Conservation (phyloP, 306 rosid species). For the Phaseolus lunatus region DNA sequence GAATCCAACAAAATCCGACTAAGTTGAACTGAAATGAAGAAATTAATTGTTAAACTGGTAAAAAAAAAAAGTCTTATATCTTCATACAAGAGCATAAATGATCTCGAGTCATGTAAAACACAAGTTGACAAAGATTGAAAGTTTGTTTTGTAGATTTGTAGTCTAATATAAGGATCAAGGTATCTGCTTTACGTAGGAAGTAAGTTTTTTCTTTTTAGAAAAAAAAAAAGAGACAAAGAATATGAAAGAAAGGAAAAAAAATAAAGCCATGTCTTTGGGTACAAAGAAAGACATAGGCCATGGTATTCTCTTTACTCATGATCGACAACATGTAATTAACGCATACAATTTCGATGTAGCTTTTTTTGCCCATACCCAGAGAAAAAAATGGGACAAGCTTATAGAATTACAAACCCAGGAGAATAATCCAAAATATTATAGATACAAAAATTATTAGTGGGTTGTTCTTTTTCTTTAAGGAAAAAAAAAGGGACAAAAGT, state of each 20-base stretch:
- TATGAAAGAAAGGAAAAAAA: background rate
- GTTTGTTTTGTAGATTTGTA: background rate
- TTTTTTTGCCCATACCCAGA: background rate
- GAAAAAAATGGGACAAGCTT: background rate
- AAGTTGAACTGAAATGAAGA: too few relatives aligned
- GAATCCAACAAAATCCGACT: too few relatives aligned
- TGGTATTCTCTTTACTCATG: background rate
- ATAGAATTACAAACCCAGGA: background rate
- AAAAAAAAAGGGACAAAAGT: background rate
- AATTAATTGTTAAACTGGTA: too few relatives aligned
- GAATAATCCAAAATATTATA: constrained; percentile 16
- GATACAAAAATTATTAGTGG: constrained; percentile 7
- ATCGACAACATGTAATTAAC: background rate
- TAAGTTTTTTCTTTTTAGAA: constrained; percentile 12
- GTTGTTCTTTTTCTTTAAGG: constrained; percentile 15
- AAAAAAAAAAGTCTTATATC: too few relatives aligned
- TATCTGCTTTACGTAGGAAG: constrained; percentile 47
- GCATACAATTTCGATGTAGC: background rate
- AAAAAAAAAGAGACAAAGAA: background rate
- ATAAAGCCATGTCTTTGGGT: background rate
- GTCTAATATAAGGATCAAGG: constrained; percentile 11
- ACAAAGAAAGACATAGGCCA: background rate
- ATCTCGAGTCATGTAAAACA: background rate
- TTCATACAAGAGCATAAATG: too few relatives aligned
- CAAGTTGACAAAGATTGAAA: background rate